Base-by-base conservation (phyloP, 345 rosid species). In the Arabidopsis suecica region DNA sequence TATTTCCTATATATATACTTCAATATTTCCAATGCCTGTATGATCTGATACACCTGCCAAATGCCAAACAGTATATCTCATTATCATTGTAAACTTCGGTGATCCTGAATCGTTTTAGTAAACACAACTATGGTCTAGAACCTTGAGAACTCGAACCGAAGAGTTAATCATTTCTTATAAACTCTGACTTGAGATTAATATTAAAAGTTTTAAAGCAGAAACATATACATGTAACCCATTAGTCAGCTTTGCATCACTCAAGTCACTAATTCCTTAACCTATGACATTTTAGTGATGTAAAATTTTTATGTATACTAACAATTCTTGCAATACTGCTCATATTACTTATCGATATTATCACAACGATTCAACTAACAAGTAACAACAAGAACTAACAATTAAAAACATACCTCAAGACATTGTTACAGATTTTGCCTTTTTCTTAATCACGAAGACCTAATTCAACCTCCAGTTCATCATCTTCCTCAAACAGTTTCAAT, bases 401-500 rank as follows among this genome's bases (percentile, higher is more conserved):
- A 50, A 71, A 23, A 60, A 9, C 50, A 59, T 47, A 50, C 61
- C 78, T 67, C 23, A 65, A 65, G 61, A 41, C 73, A 74, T 28
- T 57, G 73, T 34, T 55, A 12, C n/a, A 44, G 20, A 45, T 14
- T 60, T 61, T 60, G 7, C 32, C 2, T 28, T 22, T 51, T 88
- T 82, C 28, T 68, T 60, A 94, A 79, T 88, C 92, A 18, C 89
- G 88, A 50, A 88, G 91, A 68, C 98, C 96, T 74, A 94, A 91
- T 77, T 94, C 98, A 69, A 87, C 96, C 85, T 94, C 98, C 0
- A 91, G 87, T 79, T 94, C 98, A 66, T 89, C 95, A 73, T 94
- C 98, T 72, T 94, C 98, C 79, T 94, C 98, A 50, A 94, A 94
- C 82, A 94, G 78, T 80, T 94, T 94, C 76, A 91, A 67, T 33